phyloP scores from a whole-genome alignment of 2,329 filamentous ascomycete genomes.

The Fusarium luffae region DNA sequence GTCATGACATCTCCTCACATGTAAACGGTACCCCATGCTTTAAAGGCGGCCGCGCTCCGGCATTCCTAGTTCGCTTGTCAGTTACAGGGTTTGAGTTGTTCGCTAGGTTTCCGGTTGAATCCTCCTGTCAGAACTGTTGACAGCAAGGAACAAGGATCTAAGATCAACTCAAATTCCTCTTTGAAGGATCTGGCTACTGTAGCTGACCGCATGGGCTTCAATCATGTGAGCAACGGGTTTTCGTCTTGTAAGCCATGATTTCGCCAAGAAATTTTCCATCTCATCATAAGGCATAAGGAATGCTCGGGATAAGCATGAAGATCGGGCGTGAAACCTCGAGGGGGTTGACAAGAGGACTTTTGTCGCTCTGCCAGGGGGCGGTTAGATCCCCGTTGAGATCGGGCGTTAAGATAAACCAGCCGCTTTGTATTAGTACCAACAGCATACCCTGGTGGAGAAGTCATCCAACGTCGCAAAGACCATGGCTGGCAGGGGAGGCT shows the following conservation, averaged over 20 bases:
- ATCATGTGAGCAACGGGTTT: conserved; percentile 23
- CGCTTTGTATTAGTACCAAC: too few relatives aligned
- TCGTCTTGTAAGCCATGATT: not conserved
- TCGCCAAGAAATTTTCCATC: not conserved
- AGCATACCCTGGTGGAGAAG: conserved; percentile 6
- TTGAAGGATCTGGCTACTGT: conserved; percentile 5
- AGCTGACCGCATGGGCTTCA: conserved; percentile 27
- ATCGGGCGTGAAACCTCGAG: conserved; percentile 8
- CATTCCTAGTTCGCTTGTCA: not conserved
- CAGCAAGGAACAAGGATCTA: conserved; percentile 15
- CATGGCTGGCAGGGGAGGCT: not conserved
- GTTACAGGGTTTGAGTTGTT: not conserved
- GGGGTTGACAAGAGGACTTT: conserved; percentile 4
- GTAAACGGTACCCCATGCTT: conserved; percentile 16
- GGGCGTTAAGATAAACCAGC: conserved; percentile 29
- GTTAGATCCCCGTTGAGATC: conserved; percentile 13
- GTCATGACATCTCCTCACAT: not conserved
- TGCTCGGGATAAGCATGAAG: conserved; percentile 7
- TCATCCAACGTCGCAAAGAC: conserved; percentile 16
- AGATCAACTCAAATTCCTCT: not conserved
- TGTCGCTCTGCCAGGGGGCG: conserved; percentile 8
- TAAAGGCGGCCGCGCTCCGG: conserved; percentile 17
- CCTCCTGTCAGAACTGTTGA: not conserved
- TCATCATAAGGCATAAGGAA: not conserved
- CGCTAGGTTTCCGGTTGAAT: not conserved